These are phyloP conservation scores for Annulohypoxylon bovei DNA, from an alignment of 495 filamentous ascomycete species.

Conservation along the genomic window DNA sequence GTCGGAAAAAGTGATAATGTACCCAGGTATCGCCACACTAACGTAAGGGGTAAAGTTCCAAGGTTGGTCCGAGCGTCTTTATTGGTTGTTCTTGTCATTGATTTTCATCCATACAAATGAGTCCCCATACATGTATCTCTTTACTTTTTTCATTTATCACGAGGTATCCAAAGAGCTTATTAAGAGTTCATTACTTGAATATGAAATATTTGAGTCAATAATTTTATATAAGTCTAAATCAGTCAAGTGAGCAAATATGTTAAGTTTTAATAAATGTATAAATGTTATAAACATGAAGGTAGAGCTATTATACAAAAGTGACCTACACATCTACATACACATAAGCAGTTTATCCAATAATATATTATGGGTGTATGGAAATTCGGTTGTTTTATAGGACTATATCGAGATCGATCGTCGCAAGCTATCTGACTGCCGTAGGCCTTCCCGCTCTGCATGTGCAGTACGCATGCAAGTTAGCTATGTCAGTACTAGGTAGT, in stretches of 20 bases:
- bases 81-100: conserved; percentile 12
- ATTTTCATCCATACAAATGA: background rate
- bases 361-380: background rate
- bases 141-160: too few relatives aligned
- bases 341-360: background rate
- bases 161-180: background rate
- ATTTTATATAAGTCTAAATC: background rate
- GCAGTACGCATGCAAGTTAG: conserved; percentile 23
- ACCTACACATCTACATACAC: conserved; percentile 1
- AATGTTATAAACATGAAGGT: background rate
- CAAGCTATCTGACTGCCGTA: conserved; percentile 25
- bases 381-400: conserved; percentile 13
- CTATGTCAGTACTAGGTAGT: background rate
- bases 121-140: background rate
- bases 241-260: too few relatives aligned
- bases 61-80: conserved; percentile 16
- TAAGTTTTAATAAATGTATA: background rate
- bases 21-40: conserved; percentile 7
- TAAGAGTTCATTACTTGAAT: background rate
- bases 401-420: conserved; percentile 30
- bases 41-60: conserved; percentile 23
- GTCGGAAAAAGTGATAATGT: conserved; percentile 34
- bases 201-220: background rate
- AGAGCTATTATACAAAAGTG: background rate
- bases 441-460: conserved; percentile 38